Evolutionary conservation across 306 rosid species (phyloP).

Genomic region (Parietaria judaica): DNA sequence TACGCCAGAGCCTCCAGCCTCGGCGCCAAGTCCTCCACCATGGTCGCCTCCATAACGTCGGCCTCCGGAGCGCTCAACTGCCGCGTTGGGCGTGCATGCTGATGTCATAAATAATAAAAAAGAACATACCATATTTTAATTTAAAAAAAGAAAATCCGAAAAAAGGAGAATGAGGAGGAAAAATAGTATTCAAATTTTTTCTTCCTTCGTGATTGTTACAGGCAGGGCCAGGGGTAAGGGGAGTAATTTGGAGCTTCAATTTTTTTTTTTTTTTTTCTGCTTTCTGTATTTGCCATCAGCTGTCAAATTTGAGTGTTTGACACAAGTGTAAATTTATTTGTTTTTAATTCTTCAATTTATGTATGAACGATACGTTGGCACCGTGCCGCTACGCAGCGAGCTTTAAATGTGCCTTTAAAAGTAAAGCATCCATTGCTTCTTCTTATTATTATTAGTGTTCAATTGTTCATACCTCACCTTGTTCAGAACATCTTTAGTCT

Average conservation of each 20-base stretch:
- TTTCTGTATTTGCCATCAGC: constrained; percentile 28
- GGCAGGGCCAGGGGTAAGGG: constrained; percentile 29
- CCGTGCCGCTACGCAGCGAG: constrained; percentile 12
- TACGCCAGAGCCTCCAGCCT: constrained; percentile 99
- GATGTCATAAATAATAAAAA: constrained; percentile 18
- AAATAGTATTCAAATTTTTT: constrained; percentile 35
- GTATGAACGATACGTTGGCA: background rate
- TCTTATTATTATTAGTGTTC: background rate
- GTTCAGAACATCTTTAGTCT: background rate
- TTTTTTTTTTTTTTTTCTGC: constrained; percentile 3
- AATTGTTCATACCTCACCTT: no score
- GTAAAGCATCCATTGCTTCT: background rate
- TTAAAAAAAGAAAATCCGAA: background rate
- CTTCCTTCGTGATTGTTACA: constrained; percentile 40
- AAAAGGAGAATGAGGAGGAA: constrained; percentile 31
- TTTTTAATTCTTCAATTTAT: constrained; percentile 13
- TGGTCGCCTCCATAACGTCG: constrained; percentile 67
- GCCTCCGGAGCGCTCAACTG: constrained; percentile 68
- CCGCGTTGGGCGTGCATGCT: constrained; percentile 57
- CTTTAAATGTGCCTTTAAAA: constrained; percentile 5
- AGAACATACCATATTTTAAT: constrained; percentile 2
- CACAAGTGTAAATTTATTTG: constrained; percentile 46
- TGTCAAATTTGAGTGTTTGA: constrained; percentile 35
- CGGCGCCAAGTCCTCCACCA: constrained; percentile 87
- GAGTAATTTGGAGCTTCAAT: no score